These are phyloP conservation scores for Microdochium bolleyi DNA, from an alignment of 2,329 filamentous ascomycete species.

Conservation along the genomic window DNA sequence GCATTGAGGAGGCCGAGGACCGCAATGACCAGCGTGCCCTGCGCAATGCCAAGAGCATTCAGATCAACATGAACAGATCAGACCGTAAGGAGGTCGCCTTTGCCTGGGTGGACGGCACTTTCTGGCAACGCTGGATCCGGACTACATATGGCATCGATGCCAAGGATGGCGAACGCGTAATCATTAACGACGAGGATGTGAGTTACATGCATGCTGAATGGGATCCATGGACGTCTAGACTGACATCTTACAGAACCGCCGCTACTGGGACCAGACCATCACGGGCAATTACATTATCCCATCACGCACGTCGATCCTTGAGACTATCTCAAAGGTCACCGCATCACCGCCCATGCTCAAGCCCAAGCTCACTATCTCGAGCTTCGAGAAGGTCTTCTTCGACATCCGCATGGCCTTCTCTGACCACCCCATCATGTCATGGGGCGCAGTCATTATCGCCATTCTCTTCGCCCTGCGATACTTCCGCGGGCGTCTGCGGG, in stretches of 20 bases:
- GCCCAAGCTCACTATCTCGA: conserved; percentile 69
- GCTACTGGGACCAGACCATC: conserved; percentile 89
- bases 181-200: conserved; percentile 96
- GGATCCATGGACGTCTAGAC: conserved; percentile 8
- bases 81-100: conserved; percentile 86
- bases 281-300: conserved; percentile 86
- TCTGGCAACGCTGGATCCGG: conserved; percentile 95
- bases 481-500: conserved; percentile 43
- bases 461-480: conserved; percentile 27
- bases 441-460: conserved; percentile 48
- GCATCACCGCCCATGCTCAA: conserved; percentile 62
- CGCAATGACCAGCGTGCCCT: conserved; percentile 83
- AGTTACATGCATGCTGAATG: conserved; percentile 29
- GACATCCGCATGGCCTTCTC: conserved; percentile 50
- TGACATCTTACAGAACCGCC: conserved; percentile 60
- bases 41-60: conserved; percentile 80
- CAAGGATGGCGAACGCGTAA: conserved; percentile 79
- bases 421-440: conserved; percentile 51
- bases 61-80: conserved; percentile 82
- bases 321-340: conserved; percentile 70
- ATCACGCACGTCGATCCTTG: conserved; percentile 82
- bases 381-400: conserved; percentile 64
- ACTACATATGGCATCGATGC: conserved; percentile 93
- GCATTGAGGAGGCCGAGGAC: conserved; percentile 94
- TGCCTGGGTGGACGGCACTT: conserved; percentile 93